Percentiles rank a stretch among this genome's conserved stretches.
phyloP scores from a whole-genome alignment of 2,329 filamentous ascomycete genomes.

The Colletotrichum lindemuthianum region DNA sequence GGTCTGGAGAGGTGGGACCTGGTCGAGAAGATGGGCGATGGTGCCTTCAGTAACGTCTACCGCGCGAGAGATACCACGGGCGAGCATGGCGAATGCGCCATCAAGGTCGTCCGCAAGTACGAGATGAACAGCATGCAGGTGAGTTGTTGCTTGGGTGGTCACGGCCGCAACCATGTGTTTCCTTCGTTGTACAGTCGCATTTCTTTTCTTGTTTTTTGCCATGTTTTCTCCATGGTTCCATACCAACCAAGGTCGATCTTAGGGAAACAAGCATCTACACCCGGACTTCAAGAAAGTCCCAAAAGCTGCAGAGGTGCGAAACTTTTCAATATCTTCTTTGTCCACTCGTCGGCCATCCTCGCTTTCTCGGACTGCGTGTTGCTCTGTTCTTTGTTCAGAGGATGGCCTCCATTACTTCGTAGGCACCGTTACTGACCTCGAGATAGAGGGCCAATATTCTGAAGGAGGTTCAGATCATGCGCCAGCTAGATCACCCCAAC shows the following conservation, averaged over 20 bases:
- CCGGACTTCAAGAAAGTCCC: conserved; percentile 95
- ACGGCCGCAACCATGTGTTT: conserved; percentile 37
- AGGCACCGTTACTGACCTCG: conserved; percentile 41
- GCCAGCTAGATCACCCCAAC: conserved; percentile 94
- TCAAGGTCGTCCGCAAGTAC: conserved; percentile 98
- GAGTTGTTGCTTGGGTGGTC: conserved; percentile 57
- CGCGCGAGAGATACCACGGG: conserved; percentile 81
- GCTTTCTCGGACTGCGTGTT: conserved; percentile 42
- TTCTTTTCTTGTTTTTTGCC: conserved; percentile 38
- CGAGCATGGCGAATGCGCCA: conserved; percentile 80
- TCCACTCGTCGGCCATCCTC: conserved; percentile 43
- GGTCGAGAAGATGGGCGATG: conserved; percentile 97
- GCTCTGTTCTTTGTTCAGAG: conserved; percentile 38
- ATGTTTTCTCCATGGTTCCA: conserved; percentile 39
- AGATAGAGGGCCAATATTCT: conserved; percentile 91
- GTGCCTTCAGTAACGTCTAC: conserved; percentile 99
- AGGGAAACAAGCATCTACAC: conserved; percentile 94
- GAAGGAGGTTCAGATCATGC: conserved; percentile 99
- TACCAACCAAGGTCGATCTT: conserved; percentile 67
- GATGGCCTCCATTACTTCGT: conserved; percentile 29
- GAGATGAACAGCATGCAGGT: conserved; percentile 99
- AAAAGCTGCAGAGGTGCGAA: conserved; percentile 96
- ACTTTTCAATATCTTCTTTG: conserved; percentile 50
- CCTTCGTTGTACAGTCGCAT: conserved; percentile 39
- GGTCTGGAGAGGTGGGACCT: conserved; percentile 88